Evolutionary conservation across 176 grass and related monocot genomes (phyloP).

Genomic region (Oryza coarctata): DNA sequence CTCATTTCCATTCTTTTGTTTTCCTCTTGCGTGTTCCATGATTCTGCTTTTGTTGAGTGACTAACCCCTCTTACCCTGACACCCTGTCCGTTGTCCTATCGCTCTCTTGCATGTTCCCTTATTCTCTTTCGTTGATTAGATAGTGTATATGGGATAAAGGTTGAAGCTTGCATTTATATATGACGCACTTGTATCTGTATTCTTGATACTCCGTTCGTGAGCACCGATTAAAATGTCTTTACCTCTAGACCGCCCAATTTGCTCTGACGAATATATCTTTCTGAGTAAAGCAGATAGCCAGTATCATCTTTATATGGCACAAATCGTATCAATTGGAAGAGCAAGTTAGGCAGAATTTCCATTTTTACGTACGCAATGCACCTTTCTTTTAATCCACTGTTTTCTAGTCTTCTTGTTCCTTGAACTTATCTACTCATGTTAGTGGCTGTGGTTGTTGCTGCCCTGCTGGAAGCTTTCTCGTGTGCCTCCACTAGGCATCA

Average conservation of each 20-base stretch:
- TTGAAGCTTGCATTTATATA: conserved; percentile 34
- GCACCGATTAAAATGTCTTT: conserved; percentile 27
- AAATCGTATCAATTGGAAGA: conserved; percentile 15
- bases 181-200: conserved; percentile 27
- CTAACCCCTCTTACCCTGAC: too few species aligned
- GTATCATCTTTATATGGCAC: not conserved
- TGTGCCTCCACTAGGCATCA: not conserved
- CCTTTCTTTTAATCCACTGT: conserved; percentile 30
- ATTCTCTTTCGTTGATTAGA: not conserved
- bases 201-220: conserved; percentile 29
- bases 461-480: conserved; percentile 23
- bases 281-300: conserved; percentile 16
- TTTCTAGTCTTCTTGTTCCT: conserved; percentile 10
- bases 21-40: not conserved
- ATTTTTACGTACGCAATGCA: conserved; percentile 1
- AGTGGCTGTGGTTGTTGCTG: conserved; percentile 34
- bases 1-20: not conserved
- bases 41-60: not conserved
- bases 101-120: conserved; percentile 14
- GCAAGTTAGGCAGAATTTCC: conserved; percentile 21
- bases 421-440: conserved; percentile 22
- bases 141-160: conserved; percentile 20
- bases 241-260: conserved; percentile 45
- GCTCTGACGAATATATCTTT: conserved; percentile 37
- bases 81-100: not conserved